phyloP scores from a whole-genome alignment of 2,329 filamentous ascomycete genomes.

The Penicillium sp. region DNA sequence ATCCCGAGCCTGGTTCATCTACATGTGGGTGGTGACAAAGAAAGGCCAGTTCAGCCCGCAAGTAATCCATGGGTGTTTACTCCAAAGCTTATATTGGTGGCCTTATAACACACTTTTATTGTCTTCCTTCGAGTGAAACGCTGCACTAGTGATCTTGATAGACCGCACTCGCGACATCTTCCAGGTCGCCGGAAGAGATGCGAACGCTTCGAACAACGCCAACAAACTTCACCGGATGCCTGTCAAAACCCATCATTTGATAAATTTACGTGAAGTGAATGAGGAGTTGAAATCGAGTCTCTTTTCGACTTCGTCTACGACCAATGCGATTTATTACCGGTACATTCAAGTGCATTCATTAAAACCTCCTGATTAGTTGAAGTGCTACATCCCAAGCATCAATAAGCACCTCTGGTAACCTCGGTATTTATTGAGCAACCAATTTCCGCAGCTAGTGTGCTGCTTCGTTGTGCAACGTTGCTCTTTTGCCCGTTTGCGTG shows the following conservation, averaged over 20 bases:
- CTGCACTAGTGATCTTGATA: slow-evolving; percentile 70
- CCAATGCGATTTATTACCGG: no score
- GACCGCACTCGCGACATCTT: slow-evolving; percentile 72
- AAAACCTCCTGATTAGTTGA: neutral
- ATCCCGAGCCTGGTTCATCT: slow-evolving; percentile 65
- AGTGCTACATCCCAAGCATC: neutral
- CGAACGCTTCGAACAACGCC: neutral
- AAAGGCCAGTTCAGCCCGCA: slow-evolving; percentile 68
- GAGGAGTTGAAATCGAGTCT: no score
- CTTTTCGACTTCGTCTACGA: no score
- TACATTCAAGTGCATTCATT: no score
- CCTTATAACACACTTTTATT: slow-evolving; percentile 78
- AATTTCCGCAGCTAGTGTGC: no score
- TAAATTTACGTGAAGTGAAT: no score
- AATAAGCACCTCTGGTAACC: neutral
- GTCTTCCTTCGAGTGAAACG: slow-evolving; percentile 70
- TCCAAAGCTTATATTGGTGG: slow-evolving; percentile 63
- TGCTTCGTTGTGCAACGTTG: no score
- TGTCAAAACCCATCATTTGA: slow-evolving; percentile 47
- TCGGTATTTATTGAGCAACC: no score
- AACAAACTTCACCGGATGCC: slow-evolving; percentile 19
- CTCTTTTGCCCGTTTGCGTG: no score
- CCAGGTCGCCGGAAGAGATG: slow-evolving; percentile 22
- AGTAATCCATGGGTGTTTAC: slow-evolving; percentile 63
- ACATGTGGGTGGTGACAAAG: slow-evolving; percentile 60